A percentile compares a stretch with the other conserved stretches of the same genome.
Conservation (phyloP, 768 basidiomycete genomes). For the Mycena albidolilacea region DNA sequence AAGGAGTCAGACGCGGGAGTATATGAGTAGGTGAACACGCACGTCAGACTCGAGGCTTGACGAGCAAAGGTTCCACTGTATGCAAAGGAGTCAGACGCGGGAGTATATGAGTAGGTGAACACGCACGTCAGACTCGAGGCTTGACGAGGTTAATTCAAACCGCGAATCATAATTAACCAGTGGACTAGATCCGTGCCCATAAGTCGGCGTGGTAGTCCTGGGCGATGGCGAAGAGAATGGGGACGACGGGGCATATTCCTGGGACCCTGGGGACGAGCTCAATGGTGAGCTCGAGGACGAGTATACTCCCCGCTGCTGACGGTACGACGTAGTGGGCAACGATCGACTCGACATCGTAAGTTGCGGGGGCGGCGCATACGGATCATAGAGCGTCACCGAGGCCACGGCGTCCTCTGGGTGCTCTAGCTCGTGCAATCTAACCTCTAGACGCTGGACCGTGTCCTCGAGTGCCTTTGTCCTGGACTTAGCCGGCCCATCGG, state of each 20-base stretch:
- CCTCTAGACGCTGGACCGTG: slow-evolving; percentile 54
- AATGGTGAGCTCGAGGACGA: neutral
- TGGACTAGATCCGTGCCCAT: slow-evolving; percentile 9
- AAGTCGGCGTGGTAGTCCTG: neutral
- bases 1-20: neutral
- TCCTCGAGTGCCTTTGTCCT: slow-evolving; percentile 66
- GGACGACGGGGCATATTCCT: slow-evolving; percentile 44
- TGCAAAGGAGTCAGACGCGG: neutral
- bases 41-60: too few relatives aligned
- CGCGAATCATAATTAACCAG: slow-evolving; percentile 27
- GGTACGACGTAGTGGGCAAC: slow-evolving; percentile 14
- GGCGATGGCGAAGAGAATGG: too few relatives aligned
- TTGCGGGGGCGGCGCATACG: slow-evolving; percentile 29
- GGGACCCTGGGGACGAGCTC: slow-evolving; percentile 38
- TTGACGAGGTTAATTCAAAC: slow-evolving; percentile 21
- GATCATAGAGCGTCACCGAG: slow-evolving; percentile 38
- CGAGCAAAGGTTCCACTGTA: slow-evolving; percentile 46
- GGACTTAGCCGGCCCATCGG: slow-evolving; percentile 65
- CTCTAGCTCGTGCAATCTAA: slow-evolving; percentile 56
- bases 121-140: slow-evolving; percentile 28
- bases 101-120: neutral
- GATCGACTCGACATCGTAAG: slow-evolving; percentile 17
- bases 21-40: neutral
- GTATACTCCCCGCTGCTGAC: slow-evolving; percentile 8
- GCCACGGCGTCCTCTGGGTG: slow-evolving; percentile 45